phyloP scores from a whole-genome alignment of 1,284 basidiomycete genomes.

The Marasmius fiardii region DNA sequence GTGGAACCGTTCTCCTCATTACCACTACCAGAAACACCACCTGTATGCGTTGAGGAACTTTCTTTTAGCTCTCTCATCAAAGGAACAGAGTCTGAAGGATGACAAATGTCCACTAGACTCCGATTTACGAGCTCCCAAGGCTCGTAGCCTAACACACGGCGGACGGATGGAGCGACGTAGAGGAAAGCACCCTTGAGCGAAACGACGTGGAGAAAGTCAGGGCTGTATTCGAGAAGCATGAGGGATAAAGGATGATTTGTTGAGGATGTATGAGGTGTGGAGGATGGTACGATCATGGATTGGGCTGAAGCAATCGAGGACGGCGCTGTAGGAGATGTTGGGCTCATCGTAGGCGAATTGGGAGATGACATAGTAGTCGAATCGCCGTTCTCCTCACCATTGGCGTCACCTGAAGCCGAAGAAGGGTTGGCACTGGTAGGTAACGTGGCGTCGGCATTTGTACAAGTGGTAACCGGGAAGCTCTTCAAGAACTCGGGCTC shows the following conservation, averaged over 20 bases:
- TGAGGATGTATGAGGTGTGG: conserved; percentile 10
- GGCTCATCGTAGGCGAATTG: conserved; percentile 1
- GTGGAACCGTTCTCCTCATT: background rate
- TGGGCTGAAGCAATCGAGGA: conserved; percentile 1
- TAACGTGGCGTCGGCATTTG: conserved; percentile 13
- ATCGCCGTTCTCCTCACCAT: background rate
- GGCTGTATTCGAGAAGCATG: conserved; percentile 63
- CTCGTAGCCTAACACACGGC: conserved; percentile 74
- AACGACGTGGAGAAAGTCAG: conserved; percentile 87
- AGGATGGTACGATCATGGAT: conserved; percentile 12
- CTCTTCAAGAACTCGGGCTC: conserved; percentile 19
- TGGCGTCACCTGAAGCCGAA: background rate
- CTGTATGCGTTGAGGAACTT: conserved; percentile 38
- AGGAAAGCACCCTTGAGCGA: conserved; percentile 93
- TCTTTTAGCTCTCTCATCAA: conserved; percentile 94
- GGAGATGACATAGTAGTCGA: conserved; percentile 20
- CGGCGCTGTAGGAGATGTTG: conserved; percentile 14
- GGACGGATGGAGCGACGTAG: conserved; percentile 85
- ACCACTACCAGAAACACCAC: conserved; percentile 13
- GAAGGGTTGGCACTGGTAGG: background rate
- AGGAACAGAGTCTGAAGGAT: conserved; percentile 87
- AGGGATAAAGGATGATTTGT: conserved; percentile 51
- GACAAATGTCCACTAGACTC: conserved; percentile 76
- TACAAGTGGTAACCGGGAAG: conserved; percentile 21
- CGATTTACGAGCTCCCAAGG: conserved; percentile 81